Evolutionary conservation across 805 yeast species (phyloP).

Genomic region (Vanderwaltozyma verrucispora): DNA sequence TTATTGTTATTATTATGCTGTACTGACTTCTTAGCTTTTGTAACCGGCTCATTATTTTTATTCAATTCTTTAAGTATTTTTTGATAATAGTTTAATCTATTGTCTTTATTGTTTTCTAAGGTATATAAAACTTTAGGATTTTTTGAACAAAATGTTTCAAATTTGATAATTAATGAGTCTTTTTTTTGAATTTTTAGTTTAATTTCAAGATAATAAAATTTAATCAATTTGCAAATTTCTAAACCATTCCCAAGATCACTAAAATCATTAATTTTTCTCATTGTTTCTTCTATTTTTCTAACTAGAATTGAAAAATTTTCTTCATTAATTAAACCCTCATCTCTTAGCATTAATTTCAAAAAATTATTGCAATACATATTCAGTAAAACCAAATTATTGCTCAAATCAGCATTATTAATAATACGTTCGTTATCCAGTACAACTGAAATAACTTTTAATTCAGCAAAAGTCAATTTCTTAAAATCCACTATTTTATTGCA

Average conservation of each 20-base stretch:
- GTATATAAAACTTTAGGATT: not conserved
- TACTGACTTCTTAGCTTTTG: too few relatives aligned
- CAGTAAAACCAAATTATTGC: too few relatives aligned
- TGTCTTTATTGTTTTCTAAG: not conserved
- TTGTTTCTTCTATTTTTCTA: not conserved
- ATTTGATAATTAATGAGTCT: not conserved
- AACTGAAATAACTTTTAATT: not conserved
- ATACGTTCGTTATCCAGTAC: not conserved
- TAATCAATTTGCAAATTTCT: conserved; percentile 1
- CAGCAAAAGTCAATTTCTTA: conserved; percentile 6
- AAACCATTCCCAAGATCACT: not conserved
- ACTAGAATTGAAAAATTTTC: too few relatives aligned
- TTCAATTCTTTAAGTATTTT: not conserved
- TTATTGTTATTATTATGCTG: not conserved
- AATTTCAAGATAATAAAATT: not conserved
- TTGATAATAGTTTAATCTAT: not conserved
- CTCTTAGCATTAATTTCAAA: too few relatives aligned
- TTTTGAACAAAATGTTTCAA: not conserved
- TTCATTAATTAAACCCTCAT: too few relatives aligned
- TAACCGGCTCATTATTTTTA: not conserved
- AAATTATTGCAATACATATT: too few relatives aligned
- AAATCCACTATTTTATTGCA: conserved; percentile 7
- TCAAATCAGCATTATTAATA: conserved; percentile 1
- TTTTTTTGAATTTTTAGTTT: not conserved
- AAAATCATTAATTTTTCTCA: not conserved